These are phyloP conservation scores for Brettanomyces nanus DNA, from an alignment of 805 yeast genomes.

Conservation along the genomic window DNA sequence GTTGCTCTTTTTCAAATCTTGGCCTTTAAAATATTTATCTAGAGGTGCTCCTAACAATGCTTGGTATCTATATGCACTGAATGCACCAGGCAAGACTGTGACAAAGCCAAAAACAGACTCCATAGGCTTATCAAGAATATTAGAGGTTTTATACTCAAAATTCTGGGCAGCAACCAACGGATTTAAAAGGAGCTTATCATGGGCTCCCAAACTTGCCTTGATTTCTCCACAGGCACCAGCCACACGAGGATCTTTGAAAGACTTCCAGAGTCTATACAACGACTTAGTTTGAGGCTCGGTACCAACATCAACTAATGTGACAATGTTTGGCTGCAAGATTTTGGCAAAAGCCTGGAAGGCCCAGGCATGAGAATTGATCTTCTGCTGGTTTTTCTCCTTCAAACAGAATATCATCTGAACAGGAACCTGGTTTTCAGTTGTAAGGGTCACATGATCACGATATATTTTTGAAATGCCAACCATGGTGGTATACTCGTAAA, in stretches of 20 bases:
- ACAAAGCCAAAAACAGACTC: conserved; percentile 93
- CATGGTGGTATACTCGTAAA: conserved; percentile 89
- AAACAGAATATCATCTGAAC: conserved; percentile 84
- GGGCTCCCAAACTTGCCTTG: conserved; percentile 68
- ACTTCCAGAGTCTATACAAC: conserved; percentile 82
- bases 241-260: conserved; percentile 68
- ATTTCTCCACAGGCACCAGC: conserved; percentile 99
- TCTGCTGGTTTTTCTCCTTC: conserved; percentile 81
- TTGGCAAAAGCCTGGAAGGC: conserved; percentile 90
- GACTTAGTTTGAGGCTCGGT: conserved; percentile 84
- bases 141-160: conserved; percentile 93
- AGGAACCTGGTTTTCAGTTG: conserved; percentile 62
- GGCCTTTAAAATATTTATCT: conserved; percentile 88
- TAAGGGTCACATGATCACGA: conserved; percentile 52
- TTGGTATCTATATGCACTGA: conserved; percentile 83
- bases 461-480: conserved; percentile 70
- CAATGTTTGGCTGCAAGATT: conserved; percentile 70
- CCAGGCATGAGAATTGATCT: conserved; percentile 96
- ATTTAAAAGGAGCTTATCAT: conserved; percentile 45
- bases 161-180: conserved; percentile 95
- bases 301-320: conserved; percentile 87
- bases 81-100: conserved; percentile 93
- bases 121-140: conserved; percentile 90
- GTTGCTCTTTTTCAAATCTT: conserved; percentile 55
- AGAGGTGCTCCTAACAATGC: conserved; percentile 83